phyloP scores from a whole-genome alignment of 1,284 basidiomycete species.

The Coniferiporia sulphurascens region DNA sequence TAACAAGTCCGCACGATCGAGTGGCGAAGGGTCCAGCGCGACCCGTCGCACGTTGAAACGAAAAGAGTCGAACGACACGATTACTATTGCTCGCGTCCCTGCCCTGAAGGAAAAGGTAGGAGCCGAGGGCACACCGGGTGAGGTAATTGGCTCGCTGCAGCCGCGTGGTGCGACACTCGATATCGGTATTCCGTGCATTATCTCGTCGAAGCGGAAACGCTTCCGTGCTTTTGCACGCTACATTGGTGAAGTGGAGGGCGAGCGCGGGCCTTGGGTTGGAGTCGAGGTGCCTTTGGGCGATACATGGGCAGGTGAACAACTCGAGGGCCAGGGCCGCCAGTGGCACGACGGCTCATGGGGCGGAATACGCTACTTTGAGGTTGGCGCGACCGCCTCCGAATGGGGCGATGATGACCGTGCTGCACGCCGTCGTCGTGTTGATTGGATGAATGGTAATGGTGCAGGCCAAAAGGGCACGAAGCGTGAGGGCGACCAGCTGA shows the following conservation, averaged over 20 bases:
- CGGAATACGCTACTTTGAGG: constrained; percentile 78
- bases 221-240: constrained; percentile 87
- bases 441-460: constrained; percentile 20
- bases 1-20: constrained; percentile 18
- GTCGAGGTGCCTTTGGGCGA: constrained; percentile 78
- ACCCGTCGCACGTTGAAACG: constrained; percentile 34
- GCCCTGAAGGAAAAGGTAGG: constrained; percentile 6
- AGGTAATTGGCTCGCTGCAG: constrained; percentile 11
- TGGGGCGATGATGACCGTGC: constrained; percentile 54
- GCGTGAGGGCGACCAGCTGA: constrained; percentile 63
- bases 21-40: constrained; percentile 36
- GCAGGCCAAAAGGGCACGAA: constrained; percentile 38
- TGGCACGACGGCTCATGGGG: constrained; percentile 83
- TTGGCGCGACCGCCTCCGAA: constrained; percentile 48
- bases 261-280: constrained; percentile 84
- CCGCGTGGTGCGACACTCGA: constrained; percentile 71
- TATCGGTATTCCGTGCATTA: constrained; percentile 89
- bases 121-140: not conserved
- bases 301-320: constrained; percentile 46
- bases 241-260: constrained; percentile 79
- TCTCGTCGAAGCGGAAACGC: constrained; percentile 73
- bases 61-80: constrained; percentile 43
- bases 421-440: constrained; percentile 41
- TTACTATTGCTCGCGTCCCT: constrained; percentile 31
- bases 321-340: constrained; percentile 49